These are phyloP conservation scores for Agapanthus africanus DNA, from an alignment of 106 monocot genomes.

Conservation along the genomic window DNA sequence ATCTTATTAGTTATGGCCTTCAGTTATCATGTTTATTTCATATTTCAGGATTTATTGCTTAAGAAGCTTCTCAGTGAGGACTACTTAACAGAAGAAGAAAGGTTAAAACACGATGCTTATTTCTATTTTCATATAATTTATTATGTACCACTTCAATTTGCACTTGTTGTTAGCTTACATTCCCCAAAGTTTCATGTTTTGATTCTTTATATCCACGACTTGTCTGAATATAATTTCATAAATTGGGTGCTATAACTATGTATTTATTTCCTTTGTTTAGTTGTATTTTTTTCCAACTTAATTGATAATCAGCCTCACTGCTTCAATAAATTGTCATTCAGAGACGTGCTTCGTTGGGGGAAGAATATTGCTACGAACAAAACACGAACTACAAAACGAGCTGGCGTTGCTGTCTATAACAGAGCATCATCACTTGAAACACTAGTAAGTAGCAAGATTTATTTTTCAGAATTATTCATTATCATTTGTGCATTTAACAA, in stretches of 20 bases:
- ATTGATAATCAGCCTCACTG: neutral
- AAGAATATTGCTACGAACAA: conserved; percentile 72
- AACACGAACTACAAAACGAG: conserved; percentile 76
- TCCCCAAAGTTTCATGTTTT: neutral
- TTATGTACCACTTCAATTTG: too few relatives aligned
- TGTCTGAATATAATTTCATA: neutral
- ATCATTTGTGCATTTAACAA: too few relatives aligned
- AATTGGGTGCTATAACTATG: neutral
- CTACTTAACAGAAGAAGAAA: conserved; percentile 81
- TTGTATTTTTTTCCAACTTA: neutral
- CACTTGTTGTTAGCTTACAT: neutral
- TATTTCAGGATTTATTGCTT: conserved; percentile 69
- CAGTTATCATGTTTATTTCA: neutral
- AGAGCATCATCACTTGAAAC: conserved; percentile 93
- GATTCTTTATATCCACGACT: neutral
- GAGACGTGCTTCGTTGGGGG: conserved; percentile 91
- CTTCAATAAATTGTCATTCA: conserved; percentile 13
- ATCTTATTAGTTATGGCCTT: neutral
- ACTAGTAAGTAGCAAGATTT: conserved; percentile 40
- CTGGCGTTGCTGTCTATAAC: conserved; percentile 74
- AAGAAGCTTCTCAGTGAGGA: conserved; percentile 78
- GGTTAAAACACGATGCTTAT: conserved; percentile 23
- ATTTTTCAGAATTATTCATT: too few relatives aligned
- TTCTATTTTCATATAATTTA: too few relatives aligned
- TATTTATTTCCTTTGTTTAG: neutral